Conservation (phyloP, 2,329 filamentous ascomycete species). For the Talaromyces albobiverticillius region DNA sequence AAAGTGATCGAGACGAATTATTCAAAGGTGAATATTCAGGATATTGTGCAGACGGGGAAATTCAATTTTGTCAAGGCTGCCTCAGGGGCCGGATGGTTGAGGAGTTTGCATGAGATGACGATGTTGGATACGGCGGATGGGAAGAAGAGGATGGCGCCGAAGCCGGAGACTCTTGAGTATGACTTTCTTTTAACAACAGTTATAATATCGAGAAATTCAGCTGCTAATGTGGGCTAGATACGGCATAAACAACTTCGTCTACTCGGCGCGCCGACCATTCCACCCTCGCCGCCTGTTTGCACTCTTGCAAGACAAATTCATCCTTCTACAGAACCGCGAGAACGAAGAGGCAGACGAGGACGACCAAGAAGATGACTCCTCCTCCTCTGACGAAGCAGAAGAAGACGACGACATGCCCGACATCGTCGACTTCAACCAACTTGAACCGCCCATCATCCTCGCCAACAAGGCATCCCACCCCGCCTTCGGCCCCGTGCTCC, state of each 20-base stretch:
- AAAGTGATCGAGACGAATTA: constrained; percentile 62
- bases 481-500: constrained; percentile 37
- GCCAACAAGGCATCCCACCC: constrained; percentile 38
- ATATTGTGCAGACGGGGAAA: constrained; percentile 63
- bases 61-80: constrained; percentile 66
- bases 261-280: constrained; percentile 57
- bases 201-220: neutral
- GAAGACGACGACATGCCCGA: constrained; percentile 20
- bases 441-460: constrained; percentile 32
- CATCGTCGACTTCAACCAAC: constrained; percentile 30
- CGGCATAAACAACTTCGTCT: constrained; percentile 69
- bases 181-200: constrained; percentile 16
- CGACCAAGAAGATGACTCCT: constrained; percentile 26
- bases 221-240: constrained; percentile 42
- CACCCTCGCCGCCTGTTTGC: constrained; percentile 39
- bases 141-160: constrained; percentile 60
- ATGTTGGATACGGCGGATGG: constrained; percentile 54
- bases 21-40: constrained; percentile 58
- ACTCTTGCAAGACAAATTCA: constrained; percentile 45
- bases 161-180: constrained; percentile 67
- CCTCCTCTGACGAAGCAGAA: constrained; percentile 17
- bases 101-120: constrained; percentile 67
- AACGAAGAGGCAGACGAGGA: constrained; percentile 26
- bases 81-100: constrained; percentile 66
- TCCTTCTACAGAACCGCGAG: constrained; percentile 38